A percentile compares a stretch with the other conserved stretches of the same genome.
Evolutionary conservation across 495 filamentous ascomycete genomes (phyloP).

Genomic region (Aspergillus asperescens): DNA sequence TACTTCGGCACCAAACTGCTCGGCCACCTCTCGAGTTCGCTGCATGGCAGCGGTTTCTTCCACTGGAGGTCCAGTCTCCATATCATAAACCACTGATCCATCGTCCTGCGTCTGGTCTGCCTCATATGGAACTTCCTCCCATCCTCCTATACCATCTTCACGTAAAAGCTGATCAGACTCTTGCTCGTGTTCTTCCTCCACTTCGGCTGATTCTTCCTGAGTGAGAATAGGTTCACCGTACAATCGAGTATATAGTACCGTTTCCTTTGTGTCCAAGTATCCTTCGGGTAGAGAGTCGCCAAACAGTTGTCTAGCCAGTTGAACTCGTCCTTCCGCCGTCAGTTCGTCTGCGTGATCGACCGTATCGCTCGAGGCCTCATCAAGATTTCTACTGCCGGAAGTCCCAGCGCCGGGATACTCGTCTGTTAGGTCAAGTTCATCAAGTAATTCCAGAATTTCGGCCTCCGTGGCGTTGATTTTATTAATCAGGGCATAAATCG

Average conservation of each 20-base stretch:
- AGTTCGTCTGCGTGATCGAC: conserved; percentile 29
- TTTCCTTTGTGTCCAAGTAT: conserved; percentile 63
- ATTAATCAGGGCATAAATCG: conserved; percentile 37
- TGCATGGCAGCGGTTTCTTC: conserved; percentile 32
- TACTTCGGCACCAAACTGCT: conserved; percentile 45
- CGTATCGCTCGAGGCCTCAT: conserved; percentile 19
- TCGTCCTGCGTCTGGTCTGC: conserved; percentile 26
- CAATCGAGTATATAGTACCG: conserved; percentile 68
- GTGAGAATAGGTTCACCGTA: conserved; percentile 60
- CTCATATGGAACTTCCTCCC: conserved; percentile 55
- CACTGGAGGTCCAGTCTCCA: conserved; percentile 29
- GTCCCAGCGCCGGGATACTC: conserved; percentile 21
- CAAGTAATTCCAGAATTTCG: conserved; percentile 30
- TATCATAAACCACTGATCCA: conserved; percentile 35
- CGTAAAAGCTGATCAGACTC: conserved; percentile 44
- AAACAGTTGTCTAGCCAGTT: conserved; percentile 64
- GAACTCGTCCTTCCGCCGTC: conserved; percentile 59
- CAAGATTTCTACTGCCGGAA: conserved; percentile 19
- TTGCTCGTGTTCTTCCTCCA: conserved; percentile 28
- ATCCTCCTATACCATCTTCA: conserved; percentile 53
- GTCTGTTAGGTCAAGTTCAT: conserved; percentile 32
- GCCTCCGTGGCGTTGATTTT: conserved; percentile 35
- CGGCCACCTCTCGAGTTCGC: conserved; percentile 41
- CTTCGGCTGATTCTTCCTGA: conserved; percentile 29
- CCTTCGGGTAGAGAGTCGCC: conserved; percentile 74